Evolutionary conservation across 768 basidiomycete species (phyloP).

Genomic region (Termitomyces sp.): DNA sequence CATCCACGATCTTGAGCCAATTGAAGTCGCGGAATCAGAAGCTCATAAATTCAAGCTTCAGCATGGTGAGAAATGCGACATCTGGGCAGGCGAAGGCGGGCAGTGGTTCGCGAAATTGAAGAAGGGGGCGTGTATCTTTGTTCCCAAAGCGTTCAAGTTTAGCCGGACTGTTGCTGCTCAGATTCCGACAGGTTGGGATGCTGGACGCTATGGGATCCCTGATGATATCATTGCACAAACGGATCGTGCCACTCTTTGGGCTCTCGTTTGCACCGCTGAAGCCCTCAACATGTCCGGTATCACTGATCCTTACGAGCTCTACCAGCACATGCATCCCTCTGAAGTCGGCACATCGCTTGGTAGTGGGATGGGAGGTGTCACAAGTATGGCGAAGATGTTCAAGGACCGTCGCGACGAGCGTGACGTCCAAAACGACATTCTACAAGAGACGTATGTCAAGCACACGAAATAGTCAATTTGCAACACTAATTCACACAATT

Average conservation of each 20-base stretch:
- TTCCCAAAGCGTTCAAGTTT: slow-evolving; percentile 95
- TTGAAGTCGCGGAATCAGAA: slow-evolving; percentile 88
- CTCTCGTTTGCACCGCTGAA: slow-evolving; percentile 90
- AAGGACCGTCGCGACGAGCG: slow-evolving; percentile 97
- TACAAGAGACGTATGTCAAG: slow-evolving; percentile 90
- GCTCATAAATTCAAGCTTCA: slow-evolving; percentile 95
- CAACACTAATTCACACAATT: slow-evolving; percentile 3
- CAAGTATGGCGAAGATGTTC: slow-evolving; percentile 94
- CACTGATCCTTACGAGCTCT: slow-evolving; percentile 96
- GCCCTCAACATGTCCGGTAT: slow-evolving; percentile 96
- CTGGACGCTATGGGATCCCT: slow-evolving; percentile 94
- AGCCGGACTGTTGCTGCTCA: slow-evolving; percentile 93
- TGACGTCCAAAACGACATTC: slow-evolving; percentile 96
- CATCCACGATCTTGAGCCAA: slow-evolving; percentile 92
- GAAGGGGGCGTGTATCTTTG: slow-evolving; percentile 89
- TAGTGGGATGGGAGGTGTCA: slow-evolving; percentile 96
- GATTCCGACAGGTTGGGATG: slow-evolving; percentile 96
- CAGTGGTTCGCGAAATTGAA: slow-evolving; percentile 99
- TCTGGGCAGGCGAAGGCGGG: slow-evolving; percentile 88
- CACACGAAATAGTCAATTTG: not conserved
- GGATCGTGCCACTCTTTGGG: slow-evolving; percentile 92
- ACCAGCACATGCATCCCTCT: slow-evolving; percentile 94
- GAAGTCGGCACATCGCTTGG: slow-evolving; percentile 94
- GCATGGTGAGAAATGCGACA: slow-evolving; percentile 94
- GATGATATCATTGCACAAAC: slow-evolving; percentile 93